Percentiles rank a stretch among this genome's conserved stretches.
Conservation (phyloP, 23 red algal genomes). For the Agarophyton chilense region DNA sequence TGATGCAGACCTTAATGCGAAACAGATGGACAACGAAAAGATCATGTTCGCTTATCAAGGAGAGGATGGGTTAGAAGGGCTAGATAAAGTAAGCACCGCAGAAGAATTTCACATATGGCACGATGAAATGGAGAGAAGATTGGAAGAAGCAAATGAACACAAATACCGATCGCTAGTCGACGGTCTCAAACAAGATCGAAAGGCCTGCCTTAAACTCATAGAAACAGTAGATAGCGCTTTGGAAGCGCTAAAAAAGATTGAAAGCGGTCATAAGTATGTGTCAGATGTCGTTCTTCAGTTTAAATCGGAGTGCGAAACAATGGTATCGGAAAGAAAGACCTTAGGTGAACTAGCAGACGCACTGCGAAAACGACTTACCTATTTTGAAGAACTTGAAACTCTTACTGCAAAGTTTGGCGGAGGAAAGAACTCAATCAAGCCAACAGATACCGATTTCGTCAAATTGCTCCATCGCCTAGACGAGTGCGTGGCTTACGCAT, state of each 20-base stretch:
- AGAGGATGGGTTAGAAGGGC: constrained; percentile 46
- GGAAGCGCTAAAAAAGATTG: constrained; percentile 34
- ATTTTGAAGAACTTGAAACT: constrained; percentile 89
- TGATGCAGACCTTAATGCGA: not conserved
- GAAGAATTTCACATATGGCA: constrained; percentile 73
- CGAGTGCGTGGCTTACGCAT: constrained; percentile 89
- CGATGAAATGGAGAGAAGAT: constrained; percentile 63
- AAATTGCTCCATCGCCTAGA: constrained; percentile 79
- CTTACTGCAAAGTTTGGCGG: constrained; percentile 71
- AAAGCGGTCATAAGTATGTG: constrained; percentile 20
- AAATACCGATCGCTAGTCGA: constrained; percentile 68
- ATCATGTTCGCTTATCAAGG: constrained; percentile 30
- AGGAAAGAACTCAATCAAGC: constrained; percentile 51
- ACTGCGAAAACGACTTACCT: constrained; percentile 77
- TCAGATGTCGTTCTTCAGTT: constrained; percentile 35
- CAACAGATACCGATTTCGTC: constrained; percentile 72
- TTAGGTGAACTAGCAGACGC: constrained; percentile 78
- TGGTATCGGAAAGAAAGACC: constrained; percentile 72
- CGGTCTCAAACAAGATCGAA: constrained; percentile 48
- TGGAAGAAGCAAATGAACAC: constrained; percentile 73
- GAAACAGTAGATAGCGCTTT: constrained; percentile 19
- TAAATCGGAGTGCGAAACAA: constrained; percentile 65
- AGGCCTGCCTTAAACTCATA: not conserved
- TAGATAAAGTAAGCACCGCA: constrained; percentile 50
- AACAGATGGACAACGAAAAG: not conserved